Evolutionary conservation across 176 grass and related monocot species (phyloP).

Genomic region (Oryza rufipogon): DNA sequence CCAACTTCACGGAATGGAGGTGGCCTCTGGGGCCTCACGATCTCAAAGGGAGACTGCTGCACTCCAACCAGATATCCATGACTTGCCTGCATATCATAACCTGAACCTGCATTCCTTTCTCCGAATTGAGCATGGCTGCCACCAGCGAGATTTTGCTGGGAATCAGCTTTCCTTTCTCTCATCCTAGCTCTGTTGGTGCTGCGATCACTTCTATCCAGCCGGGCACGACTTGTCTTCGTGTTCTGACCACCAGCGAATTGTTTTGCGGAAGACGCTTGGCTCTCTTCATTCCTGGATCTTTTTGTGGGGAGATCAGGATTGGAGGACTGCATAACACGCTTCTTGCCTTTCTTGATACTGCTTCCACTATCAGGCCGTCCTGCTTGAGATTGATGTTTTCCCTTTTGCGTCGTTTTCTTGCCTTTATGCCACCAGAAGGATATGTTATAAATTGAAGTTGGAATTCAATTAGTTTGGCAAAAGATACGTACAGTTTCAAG

Average conservation of each 20-base stretch:
- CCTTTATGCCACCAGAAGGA: constrained; percentile 34
- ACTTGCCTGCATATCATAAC: constrained; percentile 15
- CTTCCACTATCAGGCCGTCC: constrained; percentile 3
- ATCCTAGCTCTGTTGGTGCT: neutral
- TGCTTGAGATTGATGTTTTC: constrained; percentile 29
- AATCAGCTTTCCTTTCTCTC: neutral
- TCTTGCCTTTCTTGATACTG: constrained; percentile 38
- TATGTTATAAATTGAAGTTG: neutral
- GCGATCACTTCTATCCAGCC: neutral
- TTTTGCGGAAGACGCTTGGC: neutral
- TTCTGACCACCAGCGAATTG: neutral
- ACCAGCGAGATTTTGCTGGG: neutral
- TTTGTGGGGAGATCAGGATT: constrained; percentile 41
- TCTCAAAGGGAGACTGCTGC: neutral
- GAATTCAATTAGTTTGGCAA: neutral
- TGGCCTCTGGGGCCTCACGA: neutral
- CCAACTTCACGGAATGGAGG: constrained; percentile 36
- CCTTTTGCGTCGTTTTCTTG: constrained; percentile 40
- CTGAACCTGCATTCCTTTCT: constrained; percentile 20
- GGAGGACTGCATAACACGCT: constrained; percentile 30
- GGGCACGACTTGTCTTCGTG: neutral
- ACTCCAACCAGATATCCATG: constrained; percentile 4
- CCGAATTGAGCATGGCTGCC: constrained; percentile 24
- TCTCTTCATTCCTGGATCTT: constrained; percentile 40
- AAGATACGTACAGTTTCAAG: neutral